A percentile compares a stretch with the other conserved stretches of the same genome.
Conservation (phyloP, 192 early-diverging fungal species). For the Phycomyces nitens region DNA sequence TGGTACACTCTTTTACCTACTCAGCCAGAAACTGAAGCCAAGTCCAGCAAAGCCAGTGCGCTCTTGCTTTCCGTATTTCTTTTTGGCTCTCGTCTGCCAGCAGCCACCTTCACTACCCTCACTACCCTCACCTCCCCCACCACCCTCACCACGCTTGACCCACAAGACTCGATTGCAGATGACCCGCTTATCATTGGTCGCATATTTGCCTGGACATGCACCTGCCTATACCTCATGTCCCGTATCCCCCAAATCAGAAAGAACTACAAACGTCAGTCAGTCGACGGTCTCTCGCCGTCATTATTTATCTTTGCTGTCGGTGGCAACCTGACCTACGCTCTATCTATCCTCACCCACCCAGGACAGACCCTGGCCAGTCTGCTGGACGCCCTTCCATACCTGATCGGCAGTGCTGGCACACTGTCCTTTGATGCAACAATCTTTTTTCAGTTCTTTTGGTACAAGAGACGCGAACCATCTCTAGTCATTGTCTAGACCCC, state of each 20-base stretch:
- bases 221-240: conserved; percentile 60
- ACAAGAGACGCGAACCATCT: conserved; percentile 8
- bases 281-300: conserved; percentile 66
- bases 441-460: conserved; percentile 47
- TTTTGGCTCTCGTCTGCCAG: neutral
- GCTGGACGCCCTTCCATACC: conserved; percentile 44
- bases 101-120: conserved; percentile 9
- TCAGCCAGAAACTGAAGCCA: neutral
- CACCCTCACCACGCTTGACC: neutral
- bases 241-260: conserved; percentile 75
- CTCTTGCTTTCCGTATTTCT: neutral
- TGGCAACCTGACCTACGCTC: conserved; percentile 65
- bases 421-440: conserved; percentile 68
- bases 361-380: conserved; percentile 25
- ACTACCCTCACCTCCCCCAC: conserved; percentile 5
- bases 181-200: conserved; percentile 39
- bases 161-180: neutral
- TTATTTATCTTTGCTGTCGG: conserved; percentile 74
- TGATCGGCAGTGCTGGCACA: conserved; percentile 70
- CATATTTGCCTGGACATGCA: conserved; percentile 68
- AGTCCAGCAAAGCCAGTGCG: neutral
- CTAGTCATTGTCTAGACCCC: neutral
- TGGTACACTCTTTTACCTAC: conserved; percentile 20
- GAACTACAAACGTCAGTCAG: conserved; percentile 55
- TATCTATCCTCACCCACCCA: conserved; percentile 46